Evolutionary conservation across 2,329 filamentous ascomycete species (phyloP).

Genomic region (Aspergillus tanneri): DNA sequence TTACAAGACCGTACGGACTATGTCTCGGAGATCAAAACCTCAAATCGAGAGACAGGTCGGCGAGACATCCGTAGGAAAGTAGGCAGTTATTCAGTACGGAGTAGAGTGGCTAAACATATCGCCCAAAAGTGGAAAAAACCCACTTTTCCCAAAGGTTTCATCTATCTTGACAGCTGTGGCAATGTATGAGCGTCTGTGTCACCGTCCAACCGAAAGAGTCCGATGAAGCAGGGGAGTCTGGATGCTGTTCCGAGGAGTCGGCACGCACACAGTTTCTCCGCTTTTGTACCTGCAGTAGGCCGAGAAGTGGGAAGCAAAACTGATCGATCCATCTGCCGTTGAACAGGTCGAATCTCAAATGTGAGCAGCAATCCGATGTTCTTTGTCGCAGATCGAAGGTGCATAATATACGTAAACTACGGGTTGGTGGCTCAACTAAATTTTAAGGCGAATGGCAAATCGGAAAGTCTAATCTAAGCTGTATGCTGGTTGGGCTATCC

Average conservation of each 20-base stretch:
- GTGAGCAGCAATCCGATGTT: constrained; percentile 4
- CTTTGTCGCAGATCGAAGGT: background rate
- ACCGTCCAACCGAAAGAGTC: constrained; percentile 3
- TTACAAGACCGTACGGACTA: background rate
- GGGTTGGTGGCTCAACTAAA: constrained; percentile 5
- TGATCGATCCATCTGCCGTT: constrained; percentile 22
- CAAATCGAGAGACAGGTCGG: background rate
- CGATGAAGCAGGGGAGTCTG: constrained; percentile 15
- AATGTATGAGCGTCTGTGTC: background rate
- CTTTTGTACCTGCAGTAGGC: constrained; percentile 41
- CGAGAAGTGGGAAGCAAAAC: constrained; percentile 21
- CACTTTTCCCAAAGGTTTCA: background rate
- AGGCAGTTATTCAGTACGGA: no score
- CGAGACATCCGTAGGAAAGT: no score
- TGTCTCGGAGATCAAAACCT: background rate
- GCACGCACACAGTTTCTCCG: constrained; percentile 21
- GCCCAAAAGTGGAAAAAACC: background rate
- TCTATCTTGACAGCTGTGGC: constrained; percentile 1
- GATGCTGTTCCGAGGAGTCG: constrained; percentile 10
- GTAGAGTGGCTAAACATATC: no score
- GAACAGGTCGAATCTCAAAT: constrained; percentile 23
- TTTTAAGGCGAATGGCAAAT: background rate
- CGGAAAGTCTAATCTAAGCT: background rate
- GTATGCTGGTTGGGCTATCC: background rate
- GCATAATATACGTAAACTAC: background rate